Conservation (phyloP, 2,329 filamentous ascomycete species). For the Neofusicoccum kwambonambiense region DNA sequence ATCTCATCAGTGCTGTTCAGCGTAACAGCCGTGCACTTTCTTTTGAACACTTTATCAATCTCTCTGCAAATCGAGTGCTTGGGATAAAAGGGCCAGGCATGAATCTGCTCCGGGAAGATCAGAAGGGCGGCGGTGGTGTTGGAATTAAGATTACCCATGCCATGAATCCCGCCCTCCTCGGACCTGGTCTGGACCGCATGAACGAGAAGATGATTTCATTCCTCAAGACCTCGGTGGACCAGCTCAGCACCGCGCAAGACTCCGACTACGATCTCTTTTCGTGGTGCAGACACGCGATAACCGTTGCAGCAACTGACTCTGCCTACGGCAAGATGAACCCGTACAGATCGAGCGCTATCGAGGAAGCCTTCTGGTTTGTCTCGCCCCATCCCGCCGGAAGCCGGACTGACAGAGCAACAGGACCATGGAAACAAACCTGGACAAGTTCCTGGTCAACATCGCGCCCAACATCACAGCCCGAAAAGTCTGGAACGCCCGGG, state of each 20-base stretch:
- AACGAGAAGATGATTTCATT: constrained; percentile 36
- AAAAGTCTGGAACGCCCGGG: constrained; percentile 34
- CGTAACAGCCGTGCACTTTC: constrained; percentile 38
- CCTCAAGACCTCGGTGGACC: constrained; percentile 26
- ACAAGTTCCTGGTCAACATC: constrained; percentile 25
- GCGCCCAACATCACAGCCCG: constrained; percentile 32
- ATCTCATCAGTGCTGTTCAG: constrained; percentile 41
- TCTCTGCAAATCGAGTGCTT: constrained; percentile 23
- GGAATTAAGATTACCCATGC: constrained; percentile 31
- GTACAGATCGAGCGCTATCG: constrained; percentile 35
- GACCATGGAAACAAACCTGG: constrained; percentile 29
- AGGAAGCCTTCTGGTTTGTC: constrained; percentile 37
- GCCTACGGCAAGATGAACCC: constrained; percentile 46
- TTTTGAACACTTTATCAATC: constrained; percentile 41
- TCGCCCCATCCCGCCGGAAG: no score
- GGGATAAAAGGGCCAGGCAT: not conserved
- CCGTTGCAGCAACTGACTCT: constrained; percentile 38
- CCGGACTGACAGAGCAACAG: constrained; percentile 15
- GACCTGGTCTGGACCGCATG: constrained; percentile 34
- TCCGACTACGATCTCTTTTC: constrained; percentile 14
- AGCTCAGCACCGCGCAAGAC: constrained; percentile 18
- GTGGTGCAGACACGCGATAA: constrained; percentile 34
- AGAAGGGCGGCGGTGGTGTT: not conserved
- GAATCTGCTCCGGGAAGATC: constrained; percentile 26
- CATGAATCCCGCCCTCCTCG: constrained; percentile 36